A percentile compares a stretch with the other conserved stretches of the same genome.
phyloP scores from a whole-genome alignment of 2,329 filamentous ascomycete genomes.

The Neofusicoccum sp. region DNA sequence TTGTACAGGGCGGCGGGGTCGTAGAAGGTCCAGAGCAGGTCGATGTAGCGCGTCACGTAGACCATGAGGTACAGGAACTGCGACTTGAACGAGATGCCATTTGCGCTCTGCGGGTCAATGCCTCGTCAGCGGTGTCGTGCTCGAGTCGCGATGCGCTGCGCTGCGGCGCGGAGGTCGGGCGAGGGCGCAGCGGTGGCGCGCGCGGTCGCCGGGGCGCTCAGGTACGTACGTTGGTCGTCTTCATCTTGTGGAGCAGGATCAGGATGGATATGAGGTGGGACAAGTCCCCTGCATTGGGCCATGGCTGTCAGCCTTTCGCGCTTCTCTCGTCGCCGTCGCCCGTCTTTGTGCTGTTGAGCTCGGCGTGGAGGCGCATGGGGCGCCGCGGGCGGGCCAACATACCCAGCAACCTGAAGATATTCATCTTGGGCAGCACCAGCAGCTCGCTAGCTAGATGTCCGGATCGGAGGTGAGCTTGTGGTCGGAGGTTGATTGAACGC shows the following conservation, averaged over 20 bases:
- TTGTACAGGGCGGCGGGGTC: conserved; percentile 74
- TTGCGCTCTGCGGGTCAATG: conserved; percentile 70
- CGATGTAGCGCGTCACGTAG: conserved; percentile 87
- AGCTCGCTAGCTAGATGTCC: neutral
- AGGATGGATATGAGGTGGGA: conserved; percentile 93
- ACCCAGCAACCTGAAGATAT: conserved; percentile 69
- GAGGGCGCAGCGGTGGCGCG: neutral
- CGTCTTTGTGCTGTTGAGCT: conserved; percentile 4
- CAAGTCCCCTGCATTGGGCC: conserved; percentile 68
- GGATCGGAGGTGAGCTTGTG: neutral
- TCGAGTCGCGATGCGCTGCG: neutral
- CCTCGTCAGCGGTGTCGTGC: neutral
- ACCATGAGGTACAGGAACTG: conserved; percentile 93
- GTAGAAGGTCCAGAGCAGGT: conserved; percentile 83
- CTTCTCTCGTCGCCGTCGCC: neutral
- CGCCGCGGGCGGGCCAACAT: conserved; percentile 27
- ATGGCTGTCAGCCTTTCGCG: neutral
- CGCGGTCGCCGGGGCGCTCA: neutral
- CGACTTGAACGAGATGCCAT: conserved; percentile 98
- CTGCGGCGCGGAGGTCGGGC: neutral
- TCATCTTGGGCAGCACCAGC: conserved; percentile 52
- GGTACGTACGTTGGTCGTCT: conserved; percentile 69
- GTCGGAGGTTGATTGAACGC: neutral
- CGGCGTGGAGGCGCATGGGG: neutral
- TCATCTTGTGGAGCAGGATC: conserved; percentile 96